Conservation (phyloP, 495 filamentous ascomycete genomes). For the Entonaema liquescens region DNA sequence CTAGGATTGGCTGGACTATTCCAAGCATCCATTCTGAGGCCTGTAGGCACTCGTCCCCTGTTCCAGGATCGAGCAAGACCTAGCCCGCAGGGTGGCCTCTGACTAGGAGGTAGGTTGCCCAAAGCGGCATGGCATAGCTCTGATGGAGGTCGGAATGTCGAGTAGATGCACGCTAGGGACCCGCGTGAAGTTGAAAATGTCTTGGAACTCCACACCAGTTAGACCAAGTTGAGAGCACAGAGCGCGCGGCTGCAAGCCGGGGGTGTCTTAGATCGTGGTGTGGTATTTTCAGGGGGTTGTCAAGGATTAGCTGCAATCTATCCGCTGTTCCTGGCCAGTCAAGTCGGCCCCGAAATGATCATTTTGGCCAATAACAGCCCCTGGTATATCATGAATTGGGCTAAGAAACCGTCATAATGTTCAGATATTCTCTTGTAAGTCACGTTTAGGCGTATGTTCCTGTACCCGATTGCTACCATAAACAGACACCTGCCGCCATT, state of each 20-base stretch:
- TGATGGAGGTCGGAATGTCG: slow-evolving; percentile 9
- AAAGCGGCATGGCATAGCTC: slow-evolving; percentile 32
- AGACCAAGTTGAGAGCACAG: slow-evolving; percentile 35
- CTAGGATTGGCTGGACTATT: slow-evolving; percentile 36
- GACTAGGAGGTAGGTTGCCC: slow-evolving; percentile 32
- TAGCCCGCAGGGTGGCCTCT: slow-evolving; percentile 21
- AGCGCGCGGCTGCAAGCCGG: slow-evolving; percentile 40
- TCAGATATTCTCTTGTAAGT: slow-evolving; percentile 17
- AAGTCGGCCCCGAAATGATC: slow-evolving; percentile 15
- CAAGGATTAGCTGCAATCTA: slow-evolving; percentile 37
- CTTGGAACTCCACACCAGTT: slow-evolving; percentile 29
- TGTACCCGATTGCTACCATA: slow-evolving; percentile 13
- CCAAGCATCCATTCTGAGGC: slow-evolving; percentile 30
- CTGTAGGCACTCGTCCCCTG: slow-evolving; percentile 33
- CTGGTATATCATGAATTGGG: slow-evolving; percentile 15
- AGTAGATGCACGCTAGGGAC: slow-evolving; percentile 16
- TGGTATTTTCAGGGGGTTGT: slow-evolving; percentile 40
- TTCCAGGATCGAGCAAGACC: slow-evolving; percentile 35
- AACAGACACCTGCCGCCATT: slow-evolving; percentile 7
- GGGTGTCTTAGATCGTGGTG: slow-evolving; percentile 37
- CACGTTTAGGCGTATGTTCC: slow-evolving; percentile 3
- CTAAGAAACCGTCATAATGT: slow-evolving; percentile 13
- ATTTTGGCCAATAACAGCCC: slow-evolving; percentile 28
- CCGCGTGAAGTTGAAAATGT: slow-evolving; percentile 34
- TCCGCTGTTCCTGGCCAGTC: slow-evolving; percentile 34